Conservation (phyloP, 2,329 filamentous ascomycete species). For the Colletotrichum sp. region DNA sequence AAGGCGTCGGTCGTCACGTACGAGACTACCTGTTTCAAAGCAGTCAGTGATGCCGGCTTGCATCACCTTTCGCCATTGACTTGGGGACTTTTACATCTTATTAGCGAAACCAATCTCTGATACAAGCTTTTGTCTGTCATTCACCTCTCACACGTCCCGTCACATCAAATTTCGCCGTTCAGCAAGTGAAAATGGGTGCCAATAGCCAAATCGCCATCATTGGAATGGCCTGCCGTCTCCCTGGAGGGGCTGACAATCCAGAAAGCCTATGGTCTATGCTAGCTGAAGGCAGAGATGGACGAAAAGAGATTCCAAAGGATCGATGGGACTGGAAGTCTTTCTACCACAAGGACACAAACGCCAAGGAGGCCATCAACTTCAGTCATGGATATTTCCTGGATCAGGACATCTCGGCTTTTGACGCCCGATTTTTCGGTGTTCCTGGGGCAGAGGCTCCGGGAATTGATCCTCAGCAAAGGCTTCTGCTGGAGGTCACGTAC, state of each 20-base stretch:
- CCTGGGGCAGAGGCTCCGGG: background rate
- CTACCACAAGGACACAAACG: too few relatives aligned
- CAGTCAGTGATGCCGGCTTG: too few relatives aligned
- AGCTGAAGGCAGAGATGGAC: background rate
- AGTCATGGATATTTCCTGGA: constrained; percentile 11
- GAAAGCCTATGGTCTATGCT: background rate
- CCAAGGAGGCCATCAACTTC: too few relatives aligned
- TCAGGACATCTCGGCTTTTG: constrained; percentile 1
- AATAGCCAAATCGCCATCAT: background rate
- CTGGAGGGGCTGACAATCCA: background rate
- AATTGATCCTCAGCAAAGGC: constrained; percentile 27
- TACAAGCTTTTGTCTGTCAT: too few relatives aligned
- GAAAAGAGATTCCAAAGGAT: background rate
- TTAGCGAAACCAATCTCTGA: too few relatives aligned
- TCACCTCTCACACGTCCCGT: too few relatives aligned
- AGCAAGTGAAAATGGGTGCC: too few relatives aligned
- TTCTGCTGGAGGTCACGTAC: constrained; percentile 29
- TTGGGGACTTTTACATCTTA: too few relatives aligned
- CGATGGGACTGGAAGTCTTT: background rate
- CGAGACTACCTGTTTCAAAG: too few relatives aligned
- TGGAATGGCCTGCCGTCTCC: background rate
- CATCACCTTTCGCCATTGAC: too few relatives aligned
- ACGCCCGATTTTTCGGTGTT: background rate
- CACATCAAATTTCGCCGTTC: too few relatives aligned
- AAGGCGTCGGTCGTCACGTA: too few relatives aligned